Base-by-base conservation (phyloP, 169 alveolate species). In the Eimeria acervulina region DNA sequence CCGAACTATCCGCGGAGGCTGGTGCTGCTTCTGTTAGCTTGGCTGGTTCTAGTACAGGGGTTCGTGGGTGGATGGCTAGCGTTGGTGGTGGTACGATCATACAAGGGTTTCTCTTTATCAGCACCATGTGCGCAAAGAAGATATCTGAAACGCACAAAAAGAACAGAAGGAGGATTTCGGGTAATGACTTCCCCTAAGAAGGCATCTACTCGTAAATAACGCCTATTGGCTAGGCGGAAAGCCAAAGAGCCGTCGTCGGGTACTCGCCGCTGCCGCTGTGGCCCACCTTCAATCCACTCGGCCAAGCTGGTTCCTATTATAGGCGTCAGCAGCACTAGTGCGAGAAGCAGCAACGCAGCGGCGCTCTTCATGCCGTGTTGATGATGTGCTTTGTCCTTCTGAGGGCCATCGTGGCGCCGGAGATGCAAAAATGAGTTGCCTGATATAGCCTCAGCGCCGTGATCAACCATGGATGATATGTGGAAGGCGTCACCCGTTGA, bases 241-340 rank as follows among this genome's bases (percentile, higher is more conserved):
- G 52, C 83, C 12, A 66, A n/a, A 66, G 44, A 66, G 28, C 78
- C 21, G 78, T 66, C 55, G 63, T 36, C 55, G 55, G 28, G 83
- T 51, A 38, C 51, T 42, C n/a, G 52, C 59, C 28, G 2, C 66
- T 63, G 78, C 28, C 61, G 83, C 61, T 87, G 55, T 36, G 40
- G 61, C 93, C 72, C 59, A 87, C 93, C 93, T 87, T 87, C 93
- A 38, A 55, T 23, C 93, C 93, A 87, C 33, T 87, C 81, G 83
- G 68, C 93, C 21, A 87, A 47, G 93, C 93, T 87, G 38, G 33
- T 87, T 23, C 59, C 93, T 61, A 87, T 10, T 44, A 87, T 81
- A 28, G 93, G 93, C 31, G 72, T 21, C 61, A 87, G 19, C 19
- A 87, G 81, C 93, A 38, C 93, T 38, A 87, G 33, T 4, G 93